Conservation (phyloP, 179 eudicot species). For the Patellifolia procumbens region DNA sequence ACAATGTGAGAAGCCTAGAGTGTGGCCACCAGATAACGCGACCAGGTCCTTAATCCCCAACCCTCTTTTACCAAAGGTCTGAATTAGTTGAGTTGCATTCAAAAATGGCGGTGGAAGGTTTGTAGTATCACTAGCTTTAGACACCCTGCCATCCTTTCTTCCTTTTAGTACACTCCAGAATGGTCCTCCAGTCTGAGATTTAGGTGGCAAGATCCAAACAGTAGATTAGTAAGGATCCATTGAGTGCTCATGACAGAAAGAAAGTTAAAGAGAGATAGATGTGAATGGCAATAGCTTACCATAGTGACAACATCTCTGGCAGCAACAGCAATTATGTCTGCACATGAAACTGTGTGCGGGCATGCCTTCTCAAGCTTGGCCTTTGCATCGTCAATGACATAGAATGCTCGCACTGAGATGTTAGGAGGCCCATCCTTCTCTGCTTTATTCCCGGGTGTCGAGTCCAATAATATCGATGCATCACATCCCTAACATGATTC, state of each 20-base stretch:
- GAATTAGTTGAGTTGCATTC: conserved; percentile 48
- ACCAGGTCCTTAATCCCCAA: conserved; percentile 51
- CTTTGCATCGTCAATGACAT: conserved; percentile 68
- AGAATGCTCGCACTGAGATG: conserved; percentile 58
- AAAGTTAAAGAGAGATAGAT: not conserved
- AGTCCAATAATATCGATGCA: conserved; percentile 65
- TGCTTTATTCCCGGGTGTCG: conserved; percentile 58
- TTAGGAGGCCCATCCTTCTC: conserved; percentile 83
- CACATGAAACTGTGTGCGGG: conserved; percentile 57
- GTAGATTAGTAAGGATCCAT: not conserved
- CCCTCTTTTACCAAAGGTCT: conserved; percentile 51
- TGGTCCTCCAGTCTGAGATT: conserved; percentile 65
- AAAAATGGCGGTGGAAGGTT: conserved; percentile 54
- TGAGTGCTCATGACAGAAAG: not conserved
- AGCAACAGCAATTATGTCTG: conserved; percentile 48
- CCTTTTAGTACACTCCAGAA: conserved; percentile 66
- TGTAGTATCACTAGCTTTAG: conserved; percentile 51
- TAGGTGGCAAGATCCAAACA: not conserved
- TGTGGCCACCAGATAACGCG: conserved; percentile 74
- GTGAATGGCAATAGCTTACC: conserved; percentile 34
- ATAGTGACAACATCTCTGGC: conserved; percentile 64
- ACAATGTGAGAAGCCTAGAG: conserved; percentile 80
- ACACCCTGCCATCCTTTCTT: conserved; percentile 64
- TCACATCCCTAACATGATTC: conserved; percentile 61
- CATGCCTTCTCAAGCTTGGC: conserved; percentile 62